Conservation (phyloP, 139 green algal genomes). For the Tetradesmus lagerheimii region DNA sequence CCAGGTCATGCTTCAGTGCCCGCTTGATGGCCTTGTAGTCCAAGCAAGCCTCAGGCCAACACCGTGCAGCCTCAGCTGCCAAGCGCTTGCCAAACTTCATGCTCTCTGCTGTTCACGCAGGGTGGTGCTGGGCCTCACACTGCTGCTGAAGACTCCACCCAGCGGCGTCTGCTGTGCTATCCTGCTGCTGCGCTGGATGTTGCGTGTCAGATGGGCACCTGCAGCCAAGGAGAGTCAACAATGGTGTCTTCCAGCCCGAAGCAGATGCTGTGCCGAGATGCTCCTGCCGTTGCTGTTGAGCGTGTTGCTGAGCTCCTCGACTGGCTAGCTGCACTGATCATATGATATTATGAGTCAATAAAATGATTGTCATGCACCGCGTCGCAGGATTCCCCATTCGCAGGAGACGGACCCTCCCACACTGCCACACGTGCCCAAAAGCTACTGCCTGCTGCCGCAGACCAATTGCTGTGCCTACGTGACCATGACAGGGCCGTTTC, state of each 20-base stretch:
- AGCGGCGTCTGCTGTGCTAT: not conserved
- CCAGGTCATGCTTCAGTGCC: slow-evolving; percentile 74
- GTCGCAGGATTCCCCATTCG: not conserved
- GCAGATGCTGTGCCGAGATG: not conserved
- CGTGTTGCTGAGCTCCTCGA: not conserved
- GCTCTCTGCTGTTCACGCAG: not conserved
- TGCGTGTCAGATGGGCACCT: not conserved
- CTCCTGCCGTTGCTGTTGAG: not conserved
- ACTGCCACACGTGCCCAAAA: not conserved
- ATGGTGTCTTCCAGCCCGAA: not conserved
- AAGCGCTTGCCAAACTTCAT: slow-evolving; percentile 86
- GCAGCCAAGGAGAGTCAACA: not conserved
- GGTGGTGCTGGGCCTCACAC: not conserved
- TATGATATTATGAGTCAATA: not conserved
- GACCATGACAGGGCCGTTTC: not conserved
- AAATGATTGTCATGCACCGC: not conserved
- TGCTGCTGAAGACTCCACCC: slow-evolving; percentile 7
- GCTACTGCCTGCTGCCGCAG: not conserved
- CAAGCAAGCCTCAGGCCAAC: slow-evolving; percentile 63
- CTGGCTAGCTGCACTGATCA: not conserved
- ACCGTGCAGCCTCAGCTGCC: slow-evolving; percentile 58
- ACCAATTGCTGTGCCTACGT: not conserved
- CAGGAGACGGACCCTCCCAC: not conserved
- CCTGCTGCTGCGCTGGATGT: not conserved
- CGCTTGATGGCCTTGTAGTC: slow-evolving; percentile 83